Evolutionary conservation across 2,329 filamentous ascomycete genomes (phyloP), one percentile per base, ranked within the genome.

Genomic region (Colletotrichum sp.): DNA sequence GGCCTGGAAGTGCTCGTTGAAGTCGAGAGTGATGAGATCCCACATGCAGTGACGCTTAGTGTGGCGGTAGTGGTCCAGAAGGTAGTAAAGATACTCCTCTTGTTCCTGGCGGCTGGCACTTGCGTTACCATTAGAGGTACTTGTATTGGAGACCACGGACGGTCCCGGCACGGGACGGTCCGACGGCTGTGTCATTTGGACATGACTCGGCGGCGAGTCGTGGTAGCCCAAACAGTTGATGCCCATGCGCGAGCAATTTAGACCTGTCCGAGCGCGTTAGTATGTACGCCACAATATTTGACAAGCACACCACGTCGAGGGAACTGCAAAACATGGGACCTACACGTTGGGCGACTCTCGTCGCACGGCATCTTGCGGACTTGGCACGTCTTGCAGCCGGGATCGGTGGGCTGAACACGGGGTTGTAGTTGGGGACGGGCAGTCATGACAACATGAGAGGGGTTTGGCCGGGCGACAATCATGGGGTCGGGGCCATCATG

Each of bases 291-390:
- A 61, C 24, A n/a, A 64, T 24, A 24, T 64, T 9, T 24, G 24
- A 66, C 24, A 28, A n/a, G 48, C 24, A 9, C 21, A 34, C 14
- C 18, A 28, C 2, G 24, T 3, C 6, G 24, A n/a, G 21, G 34
- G n/a, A 16, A 26, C 16, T 24, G 39, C 43, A 24, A n/a, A 36
- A 21, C 24, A 28, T 59, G 28, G 55, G 18, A 68, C 74, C 73
- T 48, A 76, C 74, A 76, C 14, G 74, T 65, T 24, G 74, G 74
- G n/a, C 74, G 70, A 6, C 74, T 71, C 59, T 76, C 74, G 30
- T 76, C 74, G 32, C 74, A 76, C 21, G 74, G 74, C 74, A 76
- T 76, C 59, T 76, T 76, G 70, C 74, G 74, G 24, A 76, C 72
- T 10, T 76, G 74, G 32, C 74, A 76, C 12, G 74, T 76, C 28